These are phyloP conservation scores for Amanita brunnescens DNA, from an alignment of 768 basidiomycete genomes.

Conservation along the genomic window DNA sequence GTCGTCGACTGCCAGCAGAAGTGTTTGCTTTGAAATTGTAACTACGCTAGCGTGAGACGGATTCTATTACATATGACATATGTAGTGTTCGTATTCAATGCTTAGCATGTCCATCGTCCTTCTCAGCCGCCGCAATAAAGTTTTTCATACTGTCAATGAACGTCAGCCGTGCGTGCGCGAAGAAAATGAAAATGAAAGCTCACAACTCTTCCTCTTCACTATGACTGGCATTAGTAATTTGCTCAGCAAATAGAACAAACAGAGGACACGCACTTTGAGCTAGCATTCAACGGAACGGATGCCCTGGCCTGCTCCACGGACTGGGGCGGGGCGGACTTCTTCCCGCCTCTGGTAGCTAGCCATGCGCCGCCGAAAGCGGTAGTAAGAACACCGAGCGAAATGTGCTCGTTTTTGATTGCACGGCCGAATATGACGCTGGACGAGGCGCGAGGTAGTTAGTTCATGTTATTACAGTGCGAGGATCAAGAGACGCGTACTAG, in stretches of 20 bases:
- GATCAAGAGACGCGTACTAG: slow-evolving; percentile 4
- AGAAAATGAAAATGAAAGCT: slow-evolving; percentile 20
- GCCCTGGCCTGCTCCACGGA: slow-evolving; percentile 52
- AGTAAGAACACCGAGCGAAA: slow-evolving; percentile 60
- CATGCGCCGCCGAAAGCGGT: slow-evolving; percentile 45
- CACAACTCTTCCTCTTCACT: slow-evolving; percentile 87
- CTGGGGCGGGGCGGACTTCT: slow-evolving; percentile 32
- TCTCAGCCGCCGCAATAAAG: slow-evolving; percentile 79
- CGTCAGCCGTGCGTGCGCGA: slow-evolving; percentile 14
- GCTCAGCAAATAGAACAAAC: slow-evolving; percentile 1
- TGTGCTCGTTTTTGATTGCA: slow-evolving; percentile 73
- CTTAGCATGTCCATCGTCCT: slow-evolving; percentile 41
- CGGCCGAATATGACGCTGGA: slow-evolving; percentile 70
- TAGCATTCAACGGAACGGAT: slow-evolving; percentile 53
- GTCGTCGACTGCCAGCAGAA: too few relatives aligned
- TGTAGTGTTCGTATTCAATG: slow-evolving; percentile 22
- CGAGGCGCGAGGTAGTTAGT: neutral
- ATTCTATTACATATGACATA: neutral
- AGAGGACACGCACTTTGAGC: slow-evolving; percentile 48
- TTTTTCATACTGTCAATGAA: slow-evolving; percentile 55
- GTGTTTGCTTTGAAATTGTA: neutral
- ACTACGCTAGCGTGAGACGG: neutral
- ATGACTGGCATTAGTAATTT: slow-evolving; percentile 11
- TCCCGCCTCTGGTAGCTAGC: slow-evolving; percentile 46
- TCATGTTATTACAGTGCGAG: neutral